phyloP scores from a whole-genome alignment of 805 yeast genomes.

The Debaryomyces hansenii region DNA sequence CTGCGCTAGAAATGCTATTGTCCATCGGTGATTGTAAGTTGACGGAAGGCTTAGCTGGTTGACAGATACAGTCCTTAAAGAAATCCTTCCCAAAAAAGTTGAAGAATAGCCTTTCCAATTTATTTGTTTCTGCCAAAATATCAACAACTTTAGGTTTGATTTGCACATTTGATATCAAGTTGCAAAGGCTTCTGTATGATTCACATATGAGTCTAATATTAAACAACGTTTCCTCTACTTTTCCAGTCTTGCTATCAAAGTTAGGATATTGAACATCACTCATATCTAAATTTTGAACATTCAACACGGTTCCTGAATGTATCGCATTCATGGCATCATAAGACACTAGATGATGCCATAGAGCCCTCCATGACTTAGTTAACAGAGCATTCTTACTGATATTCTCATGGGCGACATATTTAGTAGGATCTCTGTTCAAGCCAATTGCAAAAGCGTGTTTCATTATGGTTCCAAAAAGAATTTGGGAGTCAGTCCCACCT shows the following conservation, averaged over 20 bases:
- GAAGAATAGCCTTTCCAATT: conserved; percentile 34
- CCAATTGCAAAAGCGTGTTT: conserved; percentile 43
- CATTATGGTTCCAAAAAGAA: conserved; percentile 35
- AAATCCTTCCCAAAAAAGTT: conserved; percentile 43
- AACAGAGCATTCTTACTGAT: conserved; percentile 27
- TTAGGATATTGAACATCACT: conserved; percentile 35
- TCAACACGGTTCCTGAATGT: conserved; percentile 31
- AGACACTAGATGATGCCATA: conserved; percentile 33
- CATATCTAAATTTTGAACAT: conserved; percentile 23
- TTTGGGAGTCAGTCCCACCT: conserved; percentile 39
- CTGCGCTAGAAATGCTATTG: conserved; percentile 16
- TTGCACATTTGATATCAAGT: conserved; percentile 25
- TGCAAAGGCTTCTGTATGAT: conserved; percentile 29
- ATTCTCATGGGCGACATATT: conserved; percentile 26
- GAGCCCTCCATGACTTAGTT: conserved; percentile 32
- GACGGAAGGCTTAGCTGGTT: conserved; percentile 21
- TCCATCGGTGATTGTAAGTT: conserved; percentile 3
- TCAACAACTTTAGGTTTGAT: conserved; percentile 35
- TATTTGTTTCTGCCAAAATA: conserved; percentile 33
- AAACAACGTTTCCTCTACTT: conserved; percentile 11
- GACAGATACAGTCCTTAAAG: conserved; percentile 37
- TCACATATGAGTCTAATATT: conserved; percentile 18
- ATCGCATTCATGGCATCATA: conserved; percentile 34
- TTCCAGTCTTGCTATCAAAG: conserved; percentile 13
- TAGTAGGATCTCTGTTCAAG: conserved; percentile 39